A percentile compares a stretch with the other conserved stretches of the same genome.
Evolutionary conservation across 345 rosid species (phyloP).

Genomic region (Eucalyptus fibrosa): DNA sequence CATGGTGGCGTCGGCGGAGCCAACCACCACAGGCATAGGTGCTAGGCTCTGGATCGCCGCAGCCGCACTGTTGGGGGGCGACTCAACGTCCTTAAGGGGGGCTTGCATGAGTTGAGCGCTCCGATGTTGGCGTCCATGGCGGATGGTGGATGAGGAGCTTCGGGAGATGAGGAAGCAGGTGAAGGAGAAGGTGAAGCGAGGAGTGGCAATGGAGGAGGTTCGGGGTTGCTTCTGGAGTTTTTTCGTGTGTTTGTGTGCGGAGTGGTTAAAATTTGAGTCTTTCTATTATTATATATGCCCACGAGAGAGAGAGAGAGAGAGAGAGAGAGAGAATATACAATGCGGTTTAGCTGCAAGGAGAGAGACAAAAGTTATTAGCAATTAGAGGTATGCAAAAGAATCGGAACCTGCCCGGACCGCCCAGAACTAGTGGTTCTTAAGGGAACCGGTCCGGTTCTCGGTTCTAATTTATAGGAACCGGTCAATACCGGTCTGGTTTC

Average conservation of each 20-base stretch:
- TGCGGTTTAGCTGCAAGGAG: not conserved
- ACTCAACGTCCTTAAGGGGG: slow-evolving; percentile 14
- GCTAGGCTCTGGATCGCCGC: slow-evolving; percentile 12
- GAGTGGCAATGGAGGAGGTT: not conserved
- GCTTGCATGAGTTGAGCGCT: slow-evolving; percentile 29
- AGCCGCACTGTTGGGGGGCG: slow-evolving; percentile 16
- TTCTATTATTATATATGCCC: not conserved
- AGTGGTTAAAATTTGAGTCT: not conserved
- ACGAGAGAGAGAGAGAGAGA: not conserved
- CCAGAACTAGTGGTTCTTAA: too few relatives aligned
- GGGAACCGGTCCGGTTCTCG: too few relatives aligned
- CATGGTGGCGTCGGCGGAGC: slow-evolving; percentile 29
- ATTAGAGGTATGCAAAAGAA: not conserved
- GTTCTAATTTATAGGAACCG: too few relatives aligned
- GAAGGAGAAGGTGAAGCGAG: not conserved
- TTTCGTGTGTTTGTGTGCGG: not conserved
- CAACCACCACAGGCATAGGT: not conserved
- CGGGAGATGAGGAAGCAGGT: not conserved
- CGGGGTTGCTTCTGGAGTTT: not conserved
- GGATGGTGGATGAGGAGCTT: not conserved
- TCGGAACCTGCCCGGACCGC: too few relatives aligned
- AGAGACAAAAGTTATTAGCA: not conserved
- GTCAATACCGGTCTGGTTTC: fast-evolving
- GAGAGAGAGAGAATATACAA: not conserved
- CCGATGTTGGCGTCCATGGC: slow-evolving; percentile 44